Evolutionary conservation across 2,329 filamentous ascomycete genomes (phyloP), one percentile per base, ranked within the genome.

Genomic region (Remersonia thermophila): DNA sequence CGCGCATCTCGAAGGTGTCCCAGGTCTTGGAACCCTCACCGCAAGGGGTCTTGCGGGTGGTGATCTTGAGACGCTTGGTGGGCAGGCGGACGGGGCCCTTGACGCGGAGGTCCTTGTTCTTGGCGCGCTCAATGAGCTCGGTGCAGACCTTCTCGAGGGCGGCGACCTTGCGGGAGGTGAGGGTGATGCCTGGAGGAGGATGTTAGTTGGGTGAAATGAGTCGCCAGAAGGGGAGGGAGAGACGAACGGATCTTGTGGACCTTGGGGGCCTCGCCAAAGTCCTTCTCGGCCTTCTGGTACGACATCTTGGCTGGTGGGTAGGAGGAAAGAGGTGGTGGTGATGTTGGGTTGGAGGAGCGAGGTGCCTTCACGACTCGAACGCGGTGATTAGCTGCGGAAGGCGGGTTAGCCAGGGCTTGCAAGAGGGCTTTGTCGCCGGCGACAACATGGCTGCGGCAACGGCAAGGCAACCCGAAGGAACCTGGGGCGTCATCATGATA

Each of bases 21-120:
- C 91, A 98, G 61, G 91, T 98, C 85, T 98, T 98, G 68, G 83
- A 93, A 71, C 91, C 91, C 79, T 98, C 91, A 83, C 91, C 91
- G 71, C 83, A 91, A 65, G 91, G 91, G 51, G 91, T 96, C 83
- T 98, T 98, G 61, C 91, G 83, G 74, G 91, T 94, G 27, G 41
- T 50, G 46, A 51, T 48, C 49, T 51, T 51, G 46, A 51, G 49
- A 36, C 35, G 49, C 47, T 50, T 50, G 44, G 47, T 48, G 33
- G 50, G 50, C 32, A 52, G 45, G 37, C 89, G 86, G 67, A 96
- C 89, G 62, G 89, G 86, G 60, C 91, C 89, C 82, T 96, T 96
- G 72, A 93, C 85, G 63, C 83, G 82, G 59, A 98, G 83, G 63
- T 93, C 86, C 87, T 98, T 98, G 73, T 73, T 79, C 76, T 93